Percentiles rank a stretch among this genome's conserved stretches.
Evolutionary conservation across 2,329 filamentous ascomycete genomes (phyloP).

Genomic region (Cercospora janseana): DNA sequence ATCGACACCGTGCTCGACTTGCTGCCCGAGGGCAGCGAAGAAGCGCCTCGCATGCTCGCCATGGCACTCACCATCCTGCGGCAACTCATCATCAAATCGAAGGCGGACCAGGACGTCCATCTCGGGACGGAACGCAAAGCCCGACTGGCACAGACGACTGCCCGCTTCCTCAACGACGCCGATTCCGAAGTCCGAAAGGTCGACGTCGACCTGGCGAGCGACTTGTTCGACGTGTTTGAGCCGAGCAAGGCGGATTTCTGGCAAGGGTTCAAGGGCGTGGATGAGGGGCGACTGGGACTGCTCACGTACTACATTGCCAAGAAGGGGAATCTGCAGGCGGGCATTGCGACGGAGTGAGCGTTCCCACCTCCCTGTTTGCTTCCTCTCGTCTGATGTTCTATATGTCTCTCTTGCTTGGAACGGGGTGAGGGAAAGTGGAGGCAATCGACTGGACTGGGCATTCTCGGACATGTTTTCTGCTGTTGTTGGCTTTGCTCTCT

Average conservation of each 20-base stretch:
- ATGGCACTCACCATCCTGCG: conserved; percentile 65
- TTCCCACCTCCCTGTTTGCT: neutral
- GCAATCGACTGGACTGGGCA: too few relatives aligned
- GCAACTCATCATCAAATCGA: conserved; percentile 53
- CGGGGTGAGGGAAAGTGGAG: too few relatives aligned
- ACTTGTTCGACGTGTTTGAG: conserved; percentile 54
- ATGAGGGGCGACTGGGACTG: conserved; percentile 71
- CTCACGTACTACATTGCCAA: conserved; percentile 80
- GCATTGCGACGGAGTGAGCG: conserved; percentile 10
- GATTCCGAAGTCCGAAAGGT: conserved; percentile 56
- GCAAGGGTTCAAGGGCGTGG: conserved; percentile 59
- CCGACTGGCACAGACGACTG: conserved; percentile 30
- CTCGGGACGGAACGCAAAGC: conserved; percentile 25
- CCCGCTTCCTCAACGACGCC: conserved; percentile 28
- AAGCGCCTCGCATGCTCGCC: conserved; percentile 46
- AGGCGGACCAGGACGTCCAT: conserved; percentile 18
- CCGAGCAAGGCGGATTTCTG: conserved; percentile 56
- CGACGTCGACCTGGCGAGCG: conserved; percentile 75
- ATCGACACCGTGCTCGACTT: conserved; percentile 42
- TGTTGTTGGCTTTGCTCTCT: too few relatives aligned
- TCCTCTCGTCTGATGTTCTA: neutral
- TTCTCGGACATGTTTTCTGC: too few relatives aligned
- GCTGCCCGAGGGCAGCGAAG: conserved; percentile 34
- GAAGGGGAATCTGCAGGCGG: conserved; percentile 41
- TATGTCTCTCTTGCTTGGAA: neutral